Percentiles rank a stretch among this genome's conserved stretches.
phyloP scores from a whole-genome alignment of 768 basidiomycete species.

The Leccinum truebloodii region DNA sequence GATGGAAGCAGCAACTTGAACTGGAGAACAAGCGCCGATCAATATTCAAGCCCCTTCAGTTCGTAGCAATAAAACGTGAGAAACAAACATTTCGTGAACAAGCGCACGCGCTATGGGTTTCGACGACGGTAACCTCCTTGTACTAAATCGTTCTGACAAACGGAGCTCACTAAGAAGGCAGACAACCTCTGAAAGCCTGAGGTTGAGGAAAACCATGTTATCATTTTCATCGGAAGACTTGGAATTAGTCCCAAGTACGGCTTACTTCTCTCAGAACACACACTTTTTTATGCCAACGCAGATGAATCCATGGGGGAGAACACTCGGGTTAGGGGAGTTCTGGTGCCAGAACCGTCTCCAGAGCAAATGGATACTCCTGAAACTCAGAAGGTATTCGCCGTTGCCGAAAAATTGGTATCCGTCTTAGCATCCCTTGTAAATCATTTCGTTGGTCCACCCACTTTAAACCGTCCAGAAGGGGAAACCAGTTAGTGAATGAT shows the following conservation, averaged over 20 bases:
- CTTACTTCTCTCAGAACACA: no score
- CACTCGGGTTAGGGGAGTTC: background rate
- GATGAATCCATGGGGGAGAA: background rate
- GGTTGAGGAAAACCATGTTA: background rate
- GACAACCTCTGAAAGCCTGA: conserved; percentile 10
- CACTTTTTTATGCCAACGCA: no score
- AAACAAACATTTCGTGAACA: background rate
- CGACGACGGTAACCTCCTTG: background rate
- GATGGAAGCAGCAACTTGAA: background rate
- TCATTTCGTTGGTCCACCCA: background rate
- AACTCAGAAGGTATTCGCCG: background rate
- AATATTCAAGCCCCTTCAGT: background rate
- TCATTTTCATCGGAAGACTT: background rate
- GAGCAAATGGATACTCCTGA: conserved; percentile 2
- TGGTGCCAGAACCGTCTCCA: background rate
- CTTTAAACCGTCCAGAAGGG: no score
- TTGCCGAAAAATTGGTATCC: background rate
- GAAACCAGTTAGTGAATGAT: no score
- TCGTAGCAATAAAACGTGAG: background rate
- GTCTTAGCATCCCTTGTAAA: background rate
- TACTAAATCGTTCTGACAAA: no score
- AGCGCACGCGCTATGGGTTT: background rate
- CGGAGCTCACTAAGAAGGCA: background rate
- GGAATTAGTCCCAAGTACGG: conserved; percentile 1
- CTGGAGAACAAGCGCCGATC: background rate